A percentile compares a stretch with the other conserved stretches of the same genome.
Conservation (phyloP, 139 green algal genomes). For the Chlamydomonas sp. region DNA sequence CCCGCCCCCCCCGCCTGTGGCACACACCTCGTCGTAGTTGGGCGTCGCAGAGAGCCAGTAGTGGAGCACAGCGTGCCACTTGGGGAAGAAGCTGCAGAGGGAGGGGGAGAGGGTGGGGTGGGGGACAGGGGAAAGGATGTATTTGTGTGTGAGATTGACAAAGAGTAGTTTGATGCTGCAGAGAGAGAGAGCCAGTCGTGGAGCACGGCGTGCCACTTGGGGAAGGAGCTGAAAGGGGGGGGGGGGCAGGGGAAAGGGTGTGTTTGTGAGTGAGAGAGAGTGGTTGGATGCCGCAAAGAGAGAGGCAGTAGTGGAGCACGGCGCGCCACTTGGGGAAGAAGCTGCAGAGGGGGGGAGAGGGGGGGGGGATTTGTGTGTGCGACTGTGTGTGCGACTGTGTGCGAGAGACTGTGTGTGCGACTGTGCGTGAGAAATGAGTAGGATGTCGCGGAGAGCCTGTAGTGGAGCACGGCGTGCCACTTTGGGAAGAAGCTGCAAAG, state of each 20-base stretch:
- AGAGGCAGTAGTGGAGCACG: slow-evolving; percentile 2
- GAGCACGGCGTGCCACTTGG: slow-evolving; percentile 56
- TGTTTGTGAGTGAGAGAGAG: background rate
- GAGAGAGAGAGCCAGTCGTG: background rate
- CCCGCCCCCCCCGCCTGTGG: too few species aligned
- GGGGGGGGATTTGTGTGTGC: background rate
- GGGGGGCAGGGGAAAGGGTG: background rate
- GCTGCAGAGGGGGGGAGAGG: background rate
- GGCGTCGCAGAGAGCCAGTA: slow-evolving; percentile 72
- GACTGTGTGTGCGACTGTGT: too few species aligned
- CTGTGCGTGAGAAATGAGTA: background rate
- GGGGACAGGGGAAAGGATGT: background rate
- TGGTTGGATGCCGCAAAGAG: background rate
- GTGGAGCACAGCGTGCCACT: slow-evolving; percentile 68
- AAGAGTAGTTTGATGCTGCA: background rate
- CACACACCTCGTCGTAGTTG: slow-evolving; percentile 88
- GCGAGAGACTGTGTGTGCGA: too few species aligned
- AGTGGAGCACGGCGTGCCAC: slow-evolving; percentile 47
- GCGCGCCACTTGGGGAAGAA: slow-evolving; percentile 83
- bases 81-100: slow-evolving; percentile 71
- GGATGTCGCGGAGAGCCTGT: background rate
- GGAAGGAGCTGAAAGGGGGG: slow-evolving; percentile 74
- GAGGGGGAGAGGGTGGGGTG: background rate
- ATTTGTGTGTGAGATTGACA: background rate
- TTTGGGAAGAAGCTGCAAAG: slow-evolving; percentile 83